Conservation (phyloP, 148 eudicot genomes). For the Nepenthes gracilis region DNA sequence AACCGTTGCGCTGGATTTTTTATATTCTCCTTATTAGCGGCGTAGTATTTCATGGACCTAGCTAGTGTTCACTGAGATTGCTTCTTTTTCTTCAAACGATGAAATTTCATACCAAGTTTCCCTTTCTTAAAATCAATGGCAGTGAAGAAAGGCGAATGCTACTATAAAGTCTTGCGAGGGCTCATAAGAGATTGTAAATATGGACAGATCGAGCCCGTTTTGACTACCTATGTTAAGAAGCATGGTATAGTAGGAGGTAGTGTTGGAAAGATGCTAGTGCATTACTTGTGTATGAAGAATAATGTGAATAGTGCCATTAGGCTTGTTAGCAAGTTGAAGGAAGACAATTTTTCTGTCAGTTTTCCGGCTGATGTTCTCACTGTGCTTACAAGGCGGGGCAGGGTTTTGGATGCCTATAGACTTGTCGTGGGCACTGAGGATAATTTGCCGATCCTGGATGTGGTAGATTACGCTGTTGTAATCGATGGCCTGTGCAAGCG, state of each 20-base stretch:
- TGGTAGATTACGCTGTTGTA: constrained; percentile 56
- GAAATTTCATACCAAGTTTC: too few relatives aligned
- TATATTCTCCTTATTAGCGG: too few relatives aligned
- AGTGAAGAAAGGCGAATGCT: constrained; percentile 16
- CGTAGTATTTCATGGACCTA: too few relatives aligned
- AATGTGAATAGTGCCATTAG: constrained; percentile 45
- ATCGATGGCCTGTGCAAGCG: constrained; percentile 76
- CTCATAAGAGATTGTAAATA: constrained; percentile 32
- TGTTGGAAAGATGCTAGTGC: constrained; percentile 32
- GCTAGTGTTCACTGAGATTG: too few relatives aligned
- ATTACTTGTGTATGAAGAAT: constrained; percentile 46
- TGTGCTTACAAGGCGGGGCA: constrained; percentile 41
- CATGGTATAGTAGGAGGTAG: constrained; percentile 37
- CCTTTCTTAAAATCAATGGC: constrained; percentile 15
- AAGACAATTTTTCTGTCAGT: constrained; percentile 17
- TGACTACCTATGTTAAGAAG: constrained; percentile 44
- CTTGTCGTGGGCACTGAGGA: constrained; percentile 43
- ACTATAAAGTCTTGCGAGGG: constrained; percentile 27
- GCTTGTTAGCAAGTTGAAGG: constrained; percentile 32
- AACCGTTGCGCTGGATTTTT: too few relatives aligned
- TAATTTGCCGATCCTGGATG: constrained; percentile 35
- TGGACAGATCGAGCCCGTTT: constrained; percentile 23
- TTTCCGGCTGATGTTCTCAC: constrained; percentile 32
- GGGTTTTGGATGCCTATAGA: constrained; percentile 55
- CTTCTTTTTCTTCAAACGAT: too few relatives aligned